Percentiles rank a stretch among this genome's conserved stretches.
phyloP scores from a whole-genome alignment of 2,329 filamentous ascomycete species.

The Gyromitra esculenta region DNA sequence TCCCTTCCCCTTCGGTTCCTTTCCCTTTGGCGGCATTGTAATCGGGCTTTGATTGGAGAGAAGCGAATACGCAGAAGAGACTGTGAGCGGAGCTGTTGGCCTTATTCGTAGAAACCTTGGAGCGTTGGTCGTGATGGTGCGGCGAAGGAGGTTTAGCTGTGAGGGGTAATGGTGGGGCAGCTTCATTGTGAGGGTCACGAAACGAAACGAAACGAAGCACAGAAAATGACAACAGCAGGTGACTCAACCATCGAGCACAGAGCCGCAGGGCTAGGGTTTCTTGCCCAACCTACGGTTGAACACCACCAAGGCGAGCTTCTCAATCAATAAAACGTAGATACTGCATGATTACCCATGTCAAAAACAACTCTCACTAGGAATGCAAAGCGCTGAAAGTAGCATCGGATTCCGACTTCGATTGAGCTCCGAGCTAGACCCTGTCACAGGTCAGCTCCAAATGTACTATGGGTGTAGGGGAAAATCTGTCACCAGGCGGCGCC shows the following conservation, averaged over 20 bases:
- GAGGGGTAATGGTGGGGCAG: constrained; percentile 50
- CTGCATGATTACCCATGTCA: not conserved
- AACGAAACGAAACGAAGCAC: constrained; percentile 25
- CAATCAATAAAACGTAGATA: not conserved
- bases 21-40: constrained; percentile 50
- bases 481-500: too few species aligned
- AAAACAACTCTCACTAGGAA: not conserved
- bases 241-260: constrained; percentile 36
- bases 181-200: constrained; percentile 39
- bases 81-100: constrained; percentile 11
- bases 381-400: not conserved
- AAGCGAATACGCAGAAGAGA: constrained; percentile 19
- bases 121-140: not conserved
- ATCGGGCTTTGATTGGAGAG: constrained; percentile 8
- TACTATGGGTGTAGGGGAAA: too few species aligned
- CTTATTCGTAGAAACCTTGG: constrained; percentile 16
- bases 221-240: constrained; percentile 2
- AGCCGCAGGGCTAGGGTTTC: constrained; percentile 43
- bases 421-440: not conserved
- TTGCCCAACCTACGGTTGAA: not conserved
- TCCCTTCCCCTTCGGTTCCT: constrained; percentile 48
- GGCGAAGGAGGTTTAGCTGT: constrained; percentile 34
- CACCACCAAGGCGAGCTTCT: not conserved
- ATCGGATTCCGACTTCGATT: not conserved
- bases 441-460: not conserved